Percentiles rank a stretch among this genome's conserved stretches.
phyloP scores from a whole-genome alignment of 176 grass and related monocot species.

The Alopecurus myosuroides region DNA sequence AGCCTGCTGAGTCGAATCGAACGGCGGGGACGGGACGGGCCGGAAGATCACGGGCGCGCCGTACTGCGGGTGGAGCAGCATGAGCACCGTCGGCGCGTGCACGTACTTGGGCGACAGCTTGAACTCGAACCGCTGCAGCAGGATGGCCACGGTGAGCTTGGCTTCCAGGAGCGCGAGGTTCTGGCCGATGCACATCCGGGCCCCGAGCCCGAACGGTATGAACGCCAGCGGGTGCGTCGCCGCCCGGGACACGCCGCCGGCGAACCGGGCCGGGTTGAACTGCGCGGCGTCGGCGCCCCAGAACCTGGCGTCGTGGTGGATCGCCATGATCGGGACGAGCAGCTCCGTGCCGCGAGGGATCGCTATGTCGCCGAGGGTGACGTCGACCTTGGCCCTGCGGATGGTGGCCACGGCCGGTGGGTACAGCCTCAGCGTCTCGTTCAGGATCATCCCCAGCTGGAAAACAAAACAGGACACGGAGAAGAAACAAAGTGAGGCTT shows the following conservation, averaged over 20 bases:
- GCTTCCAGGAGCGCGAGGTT: constrained; percentile 75
- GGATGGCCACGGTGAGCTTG: constrained; percentile 59
- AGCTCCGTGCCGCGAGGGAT: constrained; percentile 59
- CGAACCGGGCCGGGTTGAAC: constrained; percentile 64
- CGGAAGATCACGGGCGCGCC: constrained; percentile 81
- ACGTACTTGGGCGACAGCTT: constrained; percentile 57
- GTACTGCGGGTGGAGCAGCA: constrained; percentile 84
- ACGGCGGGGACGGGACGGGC: background rate
- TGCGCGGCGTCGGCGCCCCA: constrained; percentile 55
- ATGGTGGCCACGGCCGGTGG: constrained; percentile 87
- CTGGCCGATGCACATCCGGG: constrained; percentile 83
- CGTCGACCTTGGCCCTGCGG: constrained; percentile 48
- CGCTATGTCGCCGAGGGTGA: constrained; percentile 33
- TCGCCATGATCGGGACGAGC: constrained; percentile 79
- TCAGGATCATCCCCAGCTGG: constrained; percentile 74
- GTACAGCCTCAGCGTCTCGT: constrained; percentile 77
- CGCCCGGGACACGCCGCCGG: constrained; percentile 28
- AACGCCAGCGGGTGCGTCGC: constrained; percentile 58
- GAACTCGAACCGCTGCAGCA: constrained; percentile 61
- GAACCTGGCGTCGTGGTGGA: constrained; percentile 57
- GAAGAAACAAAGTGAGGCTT: constrained; percentile 33
- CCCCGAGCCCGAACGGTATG: constrained; percentile 64
- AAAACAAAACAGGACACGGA: background rate
- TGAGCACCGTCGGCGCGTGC: constrained; percentile 80
- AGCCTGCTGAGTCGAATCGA: background rate